These are phyloP conservation scores for Botrytis pseudocinerea DNA, from an alignment of 2,329 filamentous ascomycete genomes.

Conservation along the genomic window DNA sequence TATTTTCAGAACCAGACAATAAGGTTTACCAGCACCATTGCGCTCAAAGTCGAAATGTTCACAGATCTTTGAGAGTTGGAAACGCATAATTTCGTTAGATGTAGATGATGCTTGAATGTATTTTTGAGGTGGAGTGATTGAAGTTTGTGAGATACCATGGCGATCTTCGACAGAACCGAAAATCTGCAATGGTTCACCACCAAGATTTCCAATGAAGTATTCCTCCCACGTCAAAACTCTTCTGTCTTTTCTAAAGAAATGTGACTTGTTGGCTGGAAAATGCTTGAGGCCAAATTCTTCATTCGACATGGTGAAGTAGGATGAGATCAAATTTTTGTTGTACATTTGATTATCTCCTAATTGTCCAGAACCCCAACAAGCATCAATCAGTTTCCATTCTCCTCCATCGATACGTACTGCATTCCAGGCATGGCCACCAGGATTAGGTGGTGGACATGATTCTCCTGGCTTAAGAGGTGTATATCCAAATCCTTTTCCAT, in stretches of 20 bases:
- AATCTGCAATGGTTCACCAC: slow-evolving; percentile 49
- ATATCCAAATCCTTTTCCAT: slow-evolving; percentile 86
- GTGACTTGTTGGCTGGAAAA: slow-evolving; percentile 66
- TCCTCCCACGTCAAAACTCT: slow-evolving; percentile 73
- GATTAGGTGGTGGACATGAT: slow-evolving; percentile 61
- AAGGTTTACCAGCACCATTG: slow-evolving; percentile 64
- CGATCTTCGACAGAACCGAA: slow-evolving; percentile 46
- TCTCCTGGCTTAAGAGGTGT: slow-evolving; percentile 61
- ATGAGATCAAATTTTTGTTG: slow-evolving; percentile 65
- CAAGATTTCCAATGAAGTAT: slow-evolving; percentile 67
- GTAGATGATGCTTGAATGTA: slow-evolving; percentile 57
- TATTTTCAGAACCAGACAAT: slow-evolving; percentile 68
- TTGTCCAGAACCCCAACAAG: slow-evolving; percentile 88
- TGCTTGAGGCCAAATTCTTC: slow-evolving; percentile 80
- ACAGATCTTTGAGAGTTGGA: slow-evolving; percentile 78
- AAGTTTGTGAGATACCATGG: slow-evolving; percentile 56
- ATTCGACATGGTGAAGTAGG: slow-evolving; percentile 63
- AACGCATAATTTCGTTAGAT: slow-evolving; percentile 63
- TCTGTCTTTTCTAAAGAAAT: slow-evolving; percentile 77
- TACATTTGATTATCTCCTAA: slow-evolving; percentile 58
- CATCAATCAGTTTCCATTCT: slow-evolving; percentile 87
- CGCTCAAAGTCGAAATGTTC: slow-evolving; percentile 78
- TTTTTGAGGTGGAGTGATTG: slow-evolving; percentile 61
- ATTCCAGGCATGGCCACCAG: slow-evolving; percentile 84
- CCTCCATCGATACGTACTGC: slow-evolving; percentile 84